A percentile compares a stretch with the other conserved stretches of the same genome.
Evolutionary conservation across 1,284 basidiomycete genomes (phyloP).

Genomic region (Sphagnurus paluster): DNA sequence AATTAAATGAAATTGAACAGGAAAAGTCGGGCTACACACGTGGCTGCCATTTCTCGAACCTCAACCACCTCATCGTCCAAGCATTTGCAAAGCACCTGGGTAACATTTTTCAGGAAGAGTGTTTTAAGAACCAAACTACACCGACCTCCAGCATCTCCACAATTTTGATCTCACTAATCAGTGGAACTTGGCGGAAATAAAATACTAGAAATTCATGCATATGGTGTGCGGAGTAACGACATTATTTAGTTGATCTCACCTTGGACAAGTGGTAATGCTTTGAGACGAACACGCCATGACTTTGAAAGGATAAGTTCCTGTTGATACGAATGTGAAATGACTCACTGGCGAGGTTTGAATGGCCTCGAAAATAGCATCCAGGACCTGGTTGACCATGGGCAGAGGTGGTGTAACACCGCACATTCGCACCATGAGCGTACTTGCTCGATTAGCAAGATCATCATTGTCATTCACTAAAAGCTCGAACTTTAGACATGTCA

Average conservation of each 20-base stretch:
- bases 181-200: constrained; percentile 71
- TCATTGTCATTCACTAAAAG: constrained; percentile 65
- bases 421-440: constrained; percentile 66
- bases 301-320: constrained; percentile 24
- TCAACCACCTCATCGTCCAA: constrained; percentile 75
- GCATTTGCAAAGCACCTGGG: constrained; percentile 64
- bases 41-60: constrained; percentile 75
- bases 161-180: constrained; percentile 62
- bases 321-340: constrained; percentile 6
- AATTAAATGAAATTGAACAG: not conserved
- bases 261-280: constrained; percentile 77
- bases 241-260: constrained; percentile 33
- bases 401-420: constrained; percentile 70
- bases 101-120: not conserved
- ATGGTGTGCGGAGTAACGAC: not conserved
- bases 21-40: constrained; percentile 40
- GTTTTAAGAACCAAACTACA: not conserved
- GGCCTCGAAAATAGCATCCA: constrained; percentile 65
- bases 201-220: constrained; percentile 49
- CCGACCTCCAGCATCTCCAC: constrained; percentile 67
- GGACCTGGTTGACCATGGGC: constrained; percentile 54
- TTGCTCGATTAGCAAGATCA: constrained; percentile 61
- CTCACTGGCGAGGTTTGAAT: constrained; percentile 66
- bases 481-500: constrained; percentile 3
- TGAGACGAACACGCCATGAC: constrained; percentile 75